Evolutionary conservation across 345 rosid species (phyloP).

Genomic region (Dimocarpus longan): DNA sequence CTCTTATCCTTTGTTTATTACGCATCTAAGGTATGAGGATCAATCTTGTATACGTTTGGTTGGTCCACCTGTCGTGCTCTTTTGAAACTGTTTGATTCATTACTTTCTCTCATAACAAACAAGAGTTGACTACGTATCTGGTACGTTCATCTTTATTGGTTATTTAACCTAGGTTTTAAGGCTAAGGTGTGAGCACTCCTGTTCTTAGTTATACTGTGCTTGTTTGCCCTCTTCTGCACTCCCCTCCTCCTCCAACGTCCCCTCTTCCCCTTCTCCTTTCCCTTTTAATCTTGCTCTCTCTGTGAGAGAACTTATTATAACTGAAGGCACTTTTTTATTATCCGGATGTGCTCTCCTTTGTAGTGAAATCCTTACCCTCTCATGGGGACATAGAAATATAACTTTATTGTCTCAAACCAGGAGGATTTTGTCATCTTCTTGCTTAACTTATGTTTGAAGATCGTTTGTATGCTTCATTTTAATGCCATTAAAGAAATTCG

Average conservation of each 20-base stretch:
- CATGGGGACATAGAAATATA: background rate
- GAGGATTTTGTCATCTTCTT: background rate
- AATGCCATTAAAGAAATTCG: background rate
- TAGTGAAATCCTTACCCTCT: background rate
- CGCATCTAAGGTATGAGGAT: background rate
- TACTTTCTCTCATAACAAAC: background rate
- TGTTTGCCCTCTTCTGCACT: background rate
- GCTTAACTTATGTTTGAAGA: background rate
- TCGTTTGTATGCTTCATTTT: background rate
- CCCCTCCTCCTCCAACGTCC: background rate
- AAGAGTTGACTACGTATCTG: background rate
- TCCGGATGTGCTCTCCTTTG: background rate
- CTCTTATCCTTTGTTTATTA: background rate
- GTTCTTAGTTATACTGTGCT: background rate
- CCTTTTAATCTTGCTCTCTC: background rate
- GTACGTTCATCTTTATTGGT: background rate
- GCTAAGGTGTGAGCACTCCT: background rate
- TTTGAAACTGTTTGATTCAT: background rate
- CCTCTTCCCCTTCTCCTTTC: background rate
- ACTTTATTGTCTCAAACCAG: background rate
- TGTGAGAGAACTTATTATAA: no score
- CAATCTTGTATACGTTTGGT: background rate
- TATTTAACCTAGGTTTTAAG: background rate
- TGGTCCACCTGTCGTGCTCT: background rate
- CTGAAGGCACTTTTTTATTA: background rate